These are phyloP conservation scores for Stachybotrys chartarum DNA, from an alignment of 2,329 filamentous ascomycete genomes.

Conservation along the genomic window DNA sequence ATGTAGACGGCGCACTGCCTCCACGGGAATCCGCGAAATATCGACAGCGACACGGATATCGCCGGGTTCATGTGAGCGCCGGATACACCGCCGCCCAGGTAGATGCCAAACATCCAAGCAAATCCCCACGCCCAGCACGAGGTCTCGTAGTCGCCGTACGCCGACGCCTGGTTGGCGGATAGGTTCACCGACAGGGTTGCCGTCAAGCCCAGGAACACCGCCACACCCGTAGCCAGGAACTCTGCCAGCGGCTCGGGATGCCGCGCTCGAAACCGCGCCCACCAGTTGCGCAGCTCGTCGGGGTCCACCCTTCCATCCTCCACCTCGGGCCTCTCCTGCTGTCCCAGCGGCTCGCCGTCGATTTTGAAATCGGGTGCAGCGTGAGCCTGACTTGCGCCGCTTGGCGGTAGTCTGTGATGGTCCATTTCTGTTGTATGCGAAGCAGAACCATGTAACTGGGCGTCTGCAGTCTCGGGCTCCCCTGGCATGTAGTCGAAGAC, in stretches of 20 bases:
- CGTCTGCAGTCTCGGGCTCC: not conserved
- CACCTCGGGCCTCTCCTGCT: slow-evolving; percentile 6
- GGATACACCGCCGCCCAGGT: slow-evolving; percentile 16
- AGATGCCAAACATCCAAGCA: slow-evolving; percentile 17
- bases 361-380: slow-evolving; percentile 7
- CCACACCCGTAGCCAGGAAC: slow-evolving; percentile 11
- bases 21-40: slow-evolving; percentile 30
- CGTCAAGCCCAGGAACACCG: slow-evolving; percentile 10
- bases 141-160: slow-evolving; percentile 13
- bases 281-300: slow-evolving; percentile 13
- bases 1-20: slow-evolving; percentile 21
- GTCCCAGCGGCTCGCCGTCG: slow-evolving; percentile 10
- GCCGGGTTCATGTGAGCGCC: slow-evolving; percentile 25
- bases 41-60: slow-evolving; percentile 23
- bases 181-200: slow-evolving; percentile 10
- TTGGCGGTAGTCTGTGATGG: not conserved
- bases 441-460: not conserved
- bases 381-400: not conserved
- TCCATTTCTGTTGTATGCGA: not conserved
- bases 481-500: slow-evolving; percentile 4
- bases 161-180: slow-evolving; percentile 4
- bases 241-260: slow-evolving; percentile 14
- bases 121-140: slow-evolving; percentile 16
- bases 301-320: slow-evolving; percentile 7
- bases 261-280: slow-evolving; percentile 11